Conservation (phyloP, 2,329 filamentous ascomycete species). For the Diplocarpon mali region DNA sequence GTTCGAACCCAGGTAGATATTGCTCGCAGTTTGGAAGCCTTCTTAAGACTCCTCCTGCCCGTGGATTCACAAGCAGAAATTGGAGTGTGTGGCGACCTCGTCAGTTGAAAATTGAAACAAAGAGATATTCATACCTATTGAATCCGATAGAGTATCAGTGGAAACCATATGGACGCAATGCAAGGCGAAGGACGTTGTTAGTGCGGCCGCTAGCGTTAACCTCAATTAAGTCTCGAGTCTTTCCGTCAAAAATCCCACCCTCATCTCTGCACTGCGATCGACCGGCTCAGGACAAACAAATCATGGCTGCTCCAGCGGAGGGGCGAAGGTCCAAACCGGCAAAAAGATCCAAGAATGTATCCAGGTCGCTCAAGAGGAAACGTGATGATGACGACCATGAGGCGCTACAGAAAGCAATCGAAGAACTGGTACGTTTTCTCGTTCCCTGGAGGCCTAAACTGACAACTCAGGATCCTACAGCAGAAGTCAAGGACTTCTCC, state of each 20-base stretch:
- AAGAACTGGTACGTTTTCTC: conserved; percentile 22
- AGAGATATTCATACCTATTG: too few species aligned
- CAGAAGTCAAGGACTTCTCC: conserved; percentile 52
- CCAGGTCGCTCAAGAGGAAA: conserved; percentile 25
- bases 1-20: too few species aligned
- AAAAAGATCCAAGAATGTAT: conserved; percentile 1
- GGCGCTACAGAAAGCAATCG: conserved; percentile 23
- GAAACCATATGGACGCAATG: too few species aligned
- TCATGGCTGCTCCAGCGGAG: conserved; percentile 2
- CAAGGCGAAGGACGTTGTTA: too few species aligned
- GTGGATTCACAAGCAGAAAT: too few species aligned
- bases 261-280: not conserved
- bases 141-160: too few species aligned
- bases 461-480: conserved; percentile 23
- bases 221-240: not conserved
- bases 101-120: too few species aligned
- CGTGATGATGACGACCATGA: conserved; percentile 24
- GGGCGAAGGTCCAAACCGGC: conserved; percentile 1
- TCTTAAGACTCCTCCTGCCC: too few species aligned
- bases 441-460: conserved; percentile 5
- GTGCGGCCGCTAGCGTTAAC: not conserved
- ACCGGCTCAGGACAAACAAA: not conserved
- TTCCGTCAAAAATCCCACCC: not conserved
- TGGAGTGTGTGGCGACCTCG: too few species aligned
- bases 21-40: too few species aligned